Conservation (phyloP, 225 moss, liverwort and hornwort genomes). For the Lunularia cruciata region DNA sequence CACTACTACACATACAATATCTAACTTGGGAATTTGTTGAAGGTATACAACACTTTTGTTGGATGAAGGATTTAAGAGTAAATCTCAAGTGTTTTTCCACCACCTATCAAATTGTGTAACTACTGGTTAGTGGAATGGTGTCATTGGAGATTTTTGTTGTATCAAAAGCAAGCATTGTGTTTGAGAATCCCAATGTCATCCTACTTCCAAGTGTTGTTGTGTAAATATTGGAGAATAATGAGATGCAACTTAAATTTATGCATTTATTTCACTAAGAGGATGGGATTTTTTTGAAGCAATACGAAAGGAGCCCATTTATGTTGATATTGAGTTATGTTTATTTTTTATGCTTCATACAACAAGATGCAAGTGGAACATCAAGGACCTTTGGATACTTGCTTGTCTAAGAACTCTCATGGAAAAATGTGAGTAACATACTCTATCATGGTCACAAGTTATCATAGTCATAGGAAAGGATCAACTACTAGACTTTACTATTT, state of each 20-base stretch:
- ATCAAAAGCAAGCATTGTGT: constrained; percentile 5
- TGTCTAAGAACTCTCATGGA: too few species aligned
- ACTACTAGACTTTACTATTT: constrained; percentile 60
- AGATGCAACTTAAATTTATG: neutral
- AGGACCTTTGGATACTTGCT: too few species aligned
- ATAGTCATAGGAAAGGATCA: constrained; percentile 57
- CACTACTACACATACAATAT: too few species aligned
- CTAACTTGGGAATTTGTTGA: constrained; percentile 8
- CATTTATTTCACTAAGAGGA: constrained; percentile 58
- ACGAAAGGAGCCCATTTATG: constrained; percentile 62
- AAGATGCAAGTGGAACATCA: too few species aligned
- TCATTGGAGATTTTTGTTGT: too few species aligned
- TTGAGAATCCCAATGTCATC: neutral
- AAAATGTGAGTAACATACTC: too few species aligned
- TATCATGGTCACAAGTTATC: constrained; percentile 39
- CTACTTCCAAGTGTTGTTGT: too few species aligned
- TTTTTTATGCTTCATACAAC: neutral
- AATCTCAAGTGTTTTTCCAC: constrained; percentile 61
- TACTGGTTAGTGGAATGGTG: constrained; percentile 40
- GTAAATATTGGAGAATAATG: neutral
- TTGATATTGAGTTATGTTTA: constrained; percentile 63
- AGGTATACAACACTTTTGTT: constrained; percentile 66
- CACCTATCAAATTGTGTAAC: constrained; percentile 75
- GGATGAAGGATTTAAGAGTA: constrained; percentile 66
- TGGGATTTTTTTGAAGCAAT: constrained; percentile 63